Percentiles rank a stretch among this genome's conserved stretches.
phyloP scores from a whole-genome alignment of 2,329 filamentous ascomycete species.

The Fusarium phyllophilum region DNA sequence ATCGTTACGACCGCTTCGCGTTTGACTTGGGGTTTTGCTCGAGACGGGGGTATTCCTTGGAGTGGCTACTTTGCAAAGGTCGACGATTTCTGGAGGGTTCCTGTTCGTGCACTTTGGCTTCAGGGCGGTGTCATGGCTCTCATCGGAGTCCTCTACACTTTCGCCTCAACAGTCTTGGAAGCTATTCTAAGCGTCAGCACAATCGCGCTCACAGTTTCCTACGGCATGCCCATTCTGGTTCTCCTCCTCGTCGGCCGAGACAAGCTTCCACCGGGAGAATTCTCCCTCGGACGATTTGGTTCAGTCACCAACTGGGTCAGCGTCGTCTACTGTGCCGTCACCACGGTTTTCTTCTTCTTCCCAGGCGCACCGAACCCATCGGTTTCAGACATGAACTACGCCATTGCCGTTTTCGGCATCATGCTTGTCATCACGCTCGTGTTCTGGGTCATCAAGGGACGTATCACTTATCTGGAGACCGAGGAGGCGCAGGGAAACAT shows the following conservation, averaged over 20 bases:
- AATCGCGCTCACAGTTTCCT: constrained; percentile 64
- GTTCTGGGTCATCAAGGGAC: constrained; percentile 63
- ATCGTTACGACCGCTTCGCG: constrained; percentile 62
- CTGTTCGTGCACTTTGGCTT: constrained; percentile 61
- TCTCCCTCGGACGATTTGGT: constrained; percentile 58
- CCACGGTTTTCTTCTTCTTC: constrained; percentile 67
- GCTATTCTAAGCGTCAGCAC: constrained; percentile 66
- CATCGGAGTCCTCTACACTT: constrained; percentile 66
- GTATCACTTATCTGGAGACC: constrained; percentile 48
- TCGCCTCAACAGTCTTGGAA: constrained; percentile 62
- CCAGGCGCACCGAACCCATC: constrained; percentile 57
- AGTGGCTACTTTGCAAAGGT: constrained; percentile 56
- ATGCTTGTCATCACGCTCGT: constrained; percentile 61
- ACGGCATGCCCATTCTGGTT: constrained; percentile 59
- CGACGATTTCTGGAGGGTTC: constrained; percentile 61
- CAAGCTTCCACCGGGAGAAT: constrained; percentile 58
- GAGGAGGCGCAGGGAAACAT: constrained; percentile 43
- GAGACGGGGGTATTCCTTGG: constrained; percentile 61
- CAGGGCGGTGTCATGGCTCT: constrained; percentile 56
- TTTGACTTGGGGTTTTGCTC: constrained; percentile 65
- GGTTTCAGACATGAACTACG: constrained; percentile 65
- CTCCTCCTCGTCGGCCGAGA: constrained; percentile 63
- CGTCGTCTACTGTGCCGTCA: constrained; percentile 61
- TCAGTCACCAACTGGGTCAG: constrained; percentile 59
- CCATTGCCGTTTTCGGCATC: constrained; percentile 65